phyloP scores from a whole-genome alignment of 1,284 basidiomycete genomes.

The Ceratobasidium theobromae region DNA sequence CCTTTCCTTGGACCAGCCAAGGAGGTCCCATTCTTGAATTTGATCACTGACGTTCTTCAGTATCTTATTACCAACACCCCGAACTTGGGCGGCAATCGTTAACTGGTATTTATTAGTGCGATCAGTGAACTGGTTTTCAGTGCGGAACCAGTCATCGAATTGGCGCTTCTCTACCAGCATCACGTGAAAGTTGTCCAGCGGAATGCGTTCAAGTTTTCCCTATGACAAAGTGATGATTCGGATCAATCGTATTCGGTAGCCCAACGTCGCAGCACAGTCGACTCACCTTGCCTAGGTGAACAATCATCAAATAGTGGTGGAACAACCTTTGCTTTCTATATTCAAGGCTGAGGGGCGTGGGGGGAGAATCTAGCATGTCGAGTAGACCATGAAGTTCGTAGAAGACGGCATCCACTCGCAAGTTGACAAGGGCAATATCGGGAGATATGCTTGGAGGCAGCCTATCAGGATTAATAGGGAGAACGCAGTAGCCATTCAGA shows the following conservation, averaged over 20 bases:
- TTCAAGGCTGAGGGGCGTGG: constrained; percentile 10
- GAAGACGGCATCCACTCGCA: constrained; percentile 16
- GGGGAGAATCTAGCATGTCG: constrained; percentile 24
- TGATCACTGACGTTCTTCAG: constrained; percentile 3
- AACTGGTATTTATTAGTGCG: constrained; percentile 17
- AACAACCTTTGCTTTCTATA: constrained; percentile 26
- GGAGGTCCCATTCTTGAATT: constrained; percentile 24
- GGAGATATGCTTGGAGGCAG: constrained; percentile 12
- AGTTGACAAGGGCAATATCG: constrained; percentile 14
- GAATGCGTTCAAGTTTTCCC: constrained; percentile 21
- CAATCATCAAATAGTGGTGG: constrained; percentile 27
- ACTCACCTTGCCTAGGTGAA: constrained; percentile 20
- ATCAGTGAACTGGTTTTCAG: constrained; percentile 19
- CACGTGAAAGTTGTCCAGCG: constrained; percentile 1
- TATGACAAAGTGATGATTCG: background rate
- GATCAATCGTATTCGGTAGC: background rate
- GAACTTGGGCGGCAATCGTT: constrained; percentile 16
- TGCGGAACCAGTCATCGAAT: constrained; percentile 29
- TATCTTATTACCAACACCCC: constrained; percentile 11
- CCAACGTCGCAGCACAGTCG: too few species aligned
- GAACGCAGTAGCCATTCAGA: constrained; percentile 24
- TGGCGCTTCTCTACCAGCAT: constrained; percentile 26
- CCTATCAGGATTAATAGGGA: constrained; percentile 15
- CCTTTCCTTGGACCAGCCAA: constrained; percentile 24
- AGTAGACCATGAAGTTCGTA: constrained; percentile 20